These are phyloP conservation scores for Salix dunnii DNA, from an alignment of 345 rosid species.

Conservation along the genomic window DNA sequence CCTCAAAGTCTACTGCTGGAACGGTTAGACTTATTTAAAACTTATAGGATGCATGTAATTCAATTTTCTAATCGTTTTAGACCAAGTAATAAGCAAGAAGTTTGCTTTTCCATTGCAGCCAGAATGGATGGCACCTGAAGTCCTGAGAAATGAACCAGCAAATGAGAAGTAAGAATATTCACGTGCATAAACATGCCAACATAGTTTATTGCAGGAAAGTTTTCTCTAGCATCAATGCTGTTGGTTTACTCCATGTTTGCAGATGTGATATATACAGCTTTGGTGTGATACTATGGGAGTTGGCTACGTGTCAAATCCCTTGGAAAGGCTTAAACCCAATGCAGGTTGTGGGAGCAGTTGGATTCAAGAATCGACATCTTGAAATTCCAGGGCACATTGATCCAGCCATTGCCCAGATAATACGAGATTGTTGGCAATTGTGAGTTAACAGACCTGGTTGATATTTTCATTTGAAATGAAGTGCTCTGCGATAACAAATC, in stretches of 20 bases:
- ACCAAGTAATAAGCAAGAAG: not conserved
- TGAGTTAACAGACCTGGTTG: slow-evolving; percentile 32
- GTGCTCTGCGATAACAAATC: not conserved
- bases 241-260: slow-evolving; percentile 33
- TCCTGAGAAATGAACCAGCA: slow-evolving; percentile 93
- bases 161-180: slow-evolving; percentile 73
- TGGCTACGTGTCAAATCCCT: slow-evolving; percentile 67
- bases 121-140: slow-evolving; percentile 99
- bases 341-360: slow-evolving; percentile 99
- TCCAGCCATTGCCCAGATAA: slow-evolving; percentile 73
- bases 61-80: not conserved
- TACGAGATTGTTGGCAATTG: slow-evolving; percentile 86
- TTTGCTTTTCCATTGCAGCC: slow-evolving; percentile 56
- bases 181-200: not conserved
- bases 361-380: slow-evolving; percentile 87
- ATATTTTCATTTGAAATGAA: not conserved
- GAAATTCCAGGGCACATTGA: slow-evolving; percentile 71
- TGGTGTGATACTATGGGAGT: slow-evolving; percentile 97
- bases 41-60: not conserved
- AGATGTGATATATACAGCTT: slow-evolving; percentile 98
- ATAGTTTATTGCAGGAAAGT: not conserved
- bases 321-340: slow-evolving; percentile 98
- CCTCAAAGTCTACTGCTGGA: slow-evolving; percentile 97
- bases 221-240: not conserved
- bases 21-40: slow-evolving; percentile 45